Base-by-base conservation (phyloP, 306 rosid species). In the Macrotyloma uniflorum region DNA sequence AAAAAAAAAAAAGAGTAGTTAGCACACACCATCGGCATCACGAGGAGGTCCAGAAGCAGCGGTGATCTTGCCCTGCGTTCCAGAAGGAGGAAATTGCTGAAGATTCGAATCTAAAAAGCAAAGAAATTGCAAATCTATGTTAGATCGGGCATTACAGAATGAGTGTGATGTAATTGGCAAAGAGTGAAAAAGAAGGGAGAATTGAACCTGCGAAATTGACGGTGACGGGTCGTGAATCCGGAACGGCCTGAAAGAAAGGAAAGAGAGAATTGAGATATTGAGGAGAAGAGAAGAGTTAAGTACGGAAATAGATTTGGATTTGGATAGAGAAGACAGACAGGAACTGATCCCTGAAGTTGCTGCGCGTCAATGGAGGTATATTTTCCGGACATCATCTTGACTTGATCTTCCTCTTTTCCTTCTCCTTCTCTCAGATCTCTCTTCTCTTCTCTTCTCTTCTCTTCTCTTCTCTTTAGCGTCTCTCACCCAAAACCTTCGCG, bases 51-150 rank as follows among this genome's bases (percentile, higher is more conserved):
- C 84, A 18, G 90, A 84, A 80, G 87, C 96, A 62, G 91, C 87
- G 28, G 93, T 53, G 65, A 94, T 90, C 87, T 92, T 94, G 70
- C 98, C 98, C 59, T 82, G 96, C 0, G 93, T 76, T 72, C 62
- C 87, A 8, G 97, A 86, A 5, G 98, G 98, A 80, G 98, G 98
- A 89, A 94, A 94, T 45, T 95, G 89, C 93, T 89, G 89, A 64
- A 92, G 97, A 80, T 63, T 87, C n/a, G 98, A 88, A 82, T 92
- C 97, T 94, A 83, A 86, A 86, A 72, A 7, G 14, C 4, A n/a
- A 61, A 66, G 43, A 14, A 43, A 46, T 47, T 6, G 61, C 16
- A 58, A 58, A 58, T 12, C 19, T 5, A 15, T 26, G 1, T 70
- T 33, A 53, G 28, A 74, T 78, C 68, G n/a, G 0, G 13, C 9